A percentile compares a stretch with the other conserved stretches of the same genome.
Evolutionary conservation across 495 filamentous ascomycete species (phyloP).

Genomic region (Trichoderma reesei): DNA sequence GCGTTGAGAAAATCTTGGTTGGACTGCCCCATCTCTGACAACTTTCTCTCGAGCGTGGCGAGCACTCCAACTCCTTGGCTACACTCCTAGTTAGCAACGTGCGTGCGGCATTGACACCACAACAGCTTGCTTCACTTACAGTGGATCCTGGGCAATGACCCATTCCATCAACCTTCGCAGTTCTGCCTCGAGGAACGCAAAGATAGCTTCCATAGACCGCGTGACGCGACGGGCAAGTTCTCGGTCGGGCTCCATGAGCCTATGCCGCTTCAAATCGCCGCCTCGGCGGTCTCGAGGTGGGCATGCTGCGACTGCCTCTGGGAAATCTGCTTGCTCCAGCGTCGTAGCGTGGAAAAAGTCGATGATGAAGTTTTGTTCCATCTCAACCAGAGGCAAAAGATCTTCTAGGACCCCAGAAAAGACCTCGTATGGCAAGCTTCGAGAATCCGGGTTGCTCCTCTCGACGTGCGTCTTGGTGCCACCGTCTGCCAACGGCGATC

Average conservation of each 20-base stretch:
- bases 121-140: slow-evolving; percentile 44
- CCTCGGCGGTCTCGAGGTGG: slow-evolving; percentile 57
- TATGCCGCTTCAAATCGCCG: slow-evolving; percentile 58
- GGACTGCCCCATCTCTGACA: slow-evolving; percentile 68
- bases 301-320: slow-evolving; percentile 59
- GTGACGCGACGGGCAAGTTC: slow-evolving; percentile 68
- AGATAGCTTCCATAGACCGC: slow-evolving; percentile 79
- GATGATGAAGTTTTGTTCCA: slow-evolving; percentile 90
- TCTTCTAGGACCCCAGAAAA: slow-evolving; percentile 73
- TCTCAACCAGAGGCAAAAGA: slow-evolving; percentile 65
- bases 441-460: slow-evolving; percentile 50
- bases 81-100: slow-evolving; percentile 13
- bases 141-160: slow-evolving; percentile 66
- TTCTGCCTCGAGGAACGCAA: slow-evolving; percentile 67
- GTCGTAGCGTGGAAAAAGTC: slow-evolving; percentile 89
- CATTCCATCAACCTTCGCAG: slow-evolving; percentile 77
- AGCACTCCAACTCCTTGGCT: slow-evolving; percentile 86
- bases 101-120: background rate
- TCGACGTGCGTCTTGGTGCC: slow-evolving; percentile 47
- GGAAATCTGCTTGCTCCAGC: slow-evolving; percentile 64
- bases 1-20: slow-evolving; percentile 86
- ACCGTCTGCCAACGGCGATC: slow-evolving; percentile 57
- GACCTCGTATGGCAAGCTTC: slow-evolving; percentile 67
- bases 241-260: slow-evolving; percentile 75
- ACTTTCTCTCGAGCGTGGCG: slow-evolving; percentile 64